Base-by-base conservation (phyloP, 176 grass and related monocot genomes). In the Juncus inflexus region DNA sequence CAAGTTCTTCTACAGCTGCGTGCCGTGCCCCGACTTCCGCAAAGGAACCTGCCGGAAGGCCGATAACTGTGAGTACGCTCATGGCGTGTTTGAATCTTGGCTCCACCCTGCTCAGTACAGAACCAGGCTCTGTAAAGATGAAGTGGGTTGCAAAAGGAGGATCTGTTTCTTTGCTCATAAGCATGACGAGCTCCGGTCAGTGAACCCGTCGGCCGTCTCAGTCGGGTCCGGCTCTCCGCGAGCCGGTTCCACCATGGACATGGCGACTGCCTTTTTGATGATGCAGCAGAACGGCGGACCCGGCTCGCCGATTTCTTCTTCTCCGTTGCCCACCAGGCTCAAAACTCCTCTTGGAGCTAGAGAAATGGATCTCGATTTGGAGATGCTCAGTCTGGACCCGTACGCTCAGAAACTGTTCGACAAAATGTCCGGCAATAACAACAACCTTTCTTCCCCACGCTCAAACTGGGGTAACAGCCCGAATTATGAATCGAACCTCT, bases 101-200 rank as follows among this genome's bases (percentile, higher is more conserved):
- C 90, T 95, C 55, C 90, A 95, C 77, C 86, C 90, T 8, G 90
- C 90, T 9, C 90, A 90, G 86, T 95, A 90, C 73, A 69, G 90
- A 12, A 95, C 90, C 0, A 53, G 90, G 1, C 72, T 90, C 13
- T 95, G 90, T 64, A 95, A 95, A 72, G 90, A 95, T 49, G 90
- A 89, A 69, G 85, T 84, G 4, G 86, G 77, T 15, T 95, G 86
- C 71, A 74, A 78, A 1, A 73, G 86, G 0, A 82, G 86, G 49
- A 84, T 95, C 70, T 95, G 90, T 70, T 95, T 95, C 85, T 95
- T 95, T 35, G 90, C 92, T 0, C 94, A 97, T 66, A 91, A 85
- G 52, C 66, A 28, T 3, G 94, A 91, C 9, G 94, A 97, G 77
- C 94, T 97, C 12, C 87, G 94, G 12, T 68, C 94, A 1, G 79